Evolutionary conservation across 1,139 yeast genomes (phyloP).

Genomic region (Zygotorulaspora mrakii): DNA sequence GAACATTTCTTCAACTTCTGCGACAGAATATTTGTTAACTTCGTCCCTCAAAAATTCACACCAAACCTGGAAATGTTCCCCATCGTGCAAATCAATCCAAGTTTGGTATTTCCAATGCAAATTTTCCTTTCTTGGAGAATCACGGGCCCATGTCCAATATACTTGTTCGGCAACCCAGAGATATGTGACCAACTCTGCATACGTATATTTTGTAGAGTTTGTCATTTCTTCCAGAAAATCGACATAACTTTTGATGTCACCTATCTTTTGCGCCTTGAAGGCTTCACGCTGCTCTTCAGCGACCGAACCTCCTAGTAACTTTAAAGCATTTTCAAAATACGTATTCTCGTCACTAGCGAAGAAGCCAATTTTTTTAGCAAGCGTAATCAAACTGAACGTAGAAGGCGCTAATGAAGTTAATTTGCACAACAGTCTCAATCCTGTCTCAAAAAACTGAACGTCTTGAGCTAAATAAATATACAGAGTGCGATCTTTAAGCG

Average conservation of each 20-base stretch:
- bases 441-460: constrained; percentile 45
- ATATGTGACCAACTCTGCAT: constrained; percentile 46
- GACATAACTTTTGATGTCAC: constrained; percentile 43
- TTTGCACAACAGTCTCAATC: constrained; percentile 45
- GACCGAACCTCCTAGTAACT: constrained; percentile 31
- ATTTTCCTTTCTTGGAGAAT: constrained; percentile 29
- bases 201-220: constrained; percentile 35
- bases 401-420: constrained; percentile 46
- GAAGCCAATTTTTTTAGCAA: constrained; percentile 52
- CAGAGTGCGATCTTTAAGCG: constrained; percentile 42
- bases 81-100: constrained; percentile 52
- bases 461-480: constrained; percentile 50
- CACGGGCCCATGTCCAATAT: constrained; percentile 51
- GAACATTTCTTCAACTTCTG: constrained; percentile 39
- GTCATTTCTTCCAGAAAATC: constrained; percentile 39
- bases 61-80: constrained; percentile 47
- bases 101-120: constrained; percentile 47
- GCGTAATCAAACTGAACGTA: constrained; percentile 37
- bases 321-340: constrained; percentile 43
- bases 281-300: constrained; percentile 22
- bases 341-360: constrained; percentile 48
- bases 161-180: constrained; percentile 49
- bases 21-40: constrained; percentile 41
- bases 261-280: constrained; percentile 30
- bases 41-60: constrained; percentile 44